A percentile compares a stretch with the other conserved stretches of the same genome.
phyloP scores from a whole-genome alignment of 306 rosid genomes.

The Gillenia trifoliata region DNA sequence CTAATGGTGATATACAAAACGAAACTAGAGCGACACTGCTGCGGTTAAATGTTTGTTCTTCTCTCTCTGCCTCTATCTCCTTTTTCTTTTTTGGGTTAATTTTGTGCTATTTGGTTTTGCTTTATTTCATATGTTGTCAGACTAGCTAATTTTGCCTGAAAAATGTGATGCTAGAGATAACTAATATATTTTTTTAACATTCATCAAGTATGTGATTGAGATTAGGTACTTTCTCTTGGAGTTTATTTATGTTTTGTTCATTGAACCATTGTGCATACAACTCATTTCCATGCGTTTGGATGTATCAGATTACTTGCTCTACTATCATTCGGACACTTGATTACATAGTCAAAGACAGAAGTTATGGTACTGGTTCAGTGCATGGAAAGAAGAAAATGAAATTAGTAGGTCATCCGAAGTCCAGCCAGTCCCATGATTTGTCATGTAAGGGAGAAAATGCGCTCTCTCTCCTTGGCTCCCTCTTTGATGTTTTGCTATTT shows the following conservation, averaged over 20 bases:
- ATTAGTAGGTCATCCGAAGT: constrained; percentile 28
- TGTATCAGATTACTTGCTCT: constrained; percentile 58
- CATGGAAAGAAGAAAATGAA: constrained; percentile 55
- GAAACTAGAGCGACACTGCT: constrained; percentile 65
- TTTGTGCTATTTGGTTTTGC: not conserved
- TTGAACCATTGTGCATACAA: constrained; percentile 15
- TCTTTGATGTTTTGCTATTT: constrained; percentile 74
- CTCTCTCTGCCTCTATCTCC: not conserved
- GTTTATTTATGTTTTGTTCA: not conserved
- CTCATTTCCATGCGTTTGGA: constrained; percentile 16
- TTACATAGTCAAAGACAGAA: constrained; percentile 32
- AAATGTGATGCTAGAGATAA: not conserved
- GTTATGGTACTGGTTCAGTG: constrained; percentile 22
- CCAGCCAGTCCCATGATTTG: constrained; percentile 23
- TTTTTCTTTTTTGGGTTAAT: not conserved
- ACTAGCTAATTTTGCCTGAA: not conserved
- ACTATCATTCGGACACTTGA: constrained; percentile 50
- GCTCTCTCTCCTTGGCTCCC: constrained; percentile 51
- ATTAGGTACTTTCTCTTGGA: not conserved
- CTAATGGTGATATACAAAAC: constrained; percentile 55
- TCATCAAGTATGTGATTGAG: not conserved
- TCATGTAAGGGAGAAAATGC: constrained; percentile 40
- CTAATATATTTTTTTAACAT: not conserved
- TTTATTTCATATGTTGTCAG: not conserved
- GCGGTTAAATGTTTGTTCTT: constrained; percentile 56